Evolutionary conservation across 306 rosid species (phyloP).

Genomic region (Inga leiocalycina): DNA sequence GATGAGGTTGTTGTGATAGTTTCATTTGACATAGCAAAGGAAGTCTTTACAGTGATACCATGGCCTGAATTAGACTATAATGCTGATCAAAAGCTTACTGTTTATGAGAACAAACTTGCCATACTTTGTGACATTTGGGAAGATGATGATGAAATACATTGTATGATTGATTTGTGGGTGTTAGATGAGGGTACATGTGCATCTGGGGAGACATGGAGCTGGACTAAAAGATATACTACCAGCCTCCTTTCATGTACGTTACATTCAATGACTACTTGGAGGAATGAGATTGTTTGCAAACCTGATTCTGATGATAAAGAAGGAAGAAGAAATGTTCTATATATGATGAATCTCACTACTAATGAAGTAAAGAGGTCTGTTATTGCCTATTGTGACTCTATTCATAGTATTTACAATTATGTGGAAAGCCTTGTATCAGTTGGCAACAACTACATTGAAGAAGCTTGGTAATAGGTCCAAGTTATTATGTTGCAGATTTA

Average conservation of each 20-base stretch:
- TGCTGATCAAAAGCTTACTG: not conserved
- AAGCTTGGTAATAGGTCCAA: not conserved
- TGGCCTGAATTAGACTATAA: not conserved
- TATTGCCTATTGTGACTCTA: not conserved
- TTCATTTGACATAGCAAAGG: not conserved
- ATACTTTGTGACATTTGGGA: not conserved
- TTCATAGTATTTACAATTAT: not conserved
- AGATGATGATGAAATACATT: too few relatives aligned
- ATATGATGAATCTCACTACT: not conserved
- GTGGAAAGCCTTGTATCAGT: not conserved
- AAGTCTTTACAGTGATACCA: not conserved
- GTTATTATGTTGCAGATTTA: not conserved
- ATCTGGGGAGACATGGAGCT: not conserved
- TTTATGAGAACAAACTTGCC: not conserved
- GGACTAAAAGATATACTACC: not conserved
- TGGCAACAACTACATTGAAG: not conserved
- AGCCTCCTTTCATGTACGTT: not conserved
- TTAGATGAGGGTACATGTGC: not conserved
- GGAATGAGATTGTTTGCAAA: not conserved
- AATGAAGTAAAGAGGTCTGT: not conserved
- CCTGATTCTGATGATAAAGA: accelerated
- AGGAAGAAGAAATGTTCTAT: not conserved
- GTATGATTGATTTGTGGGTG: not conserved
- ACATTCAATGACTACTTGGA: not conserved
- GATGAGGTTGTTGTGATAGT: not conserved